Evolutionary conservation across 768 basidiomycete species (phyloP), one percentile per base, ranked within the genome.

Genomic region (Filobasidium wieringae): DNA sequence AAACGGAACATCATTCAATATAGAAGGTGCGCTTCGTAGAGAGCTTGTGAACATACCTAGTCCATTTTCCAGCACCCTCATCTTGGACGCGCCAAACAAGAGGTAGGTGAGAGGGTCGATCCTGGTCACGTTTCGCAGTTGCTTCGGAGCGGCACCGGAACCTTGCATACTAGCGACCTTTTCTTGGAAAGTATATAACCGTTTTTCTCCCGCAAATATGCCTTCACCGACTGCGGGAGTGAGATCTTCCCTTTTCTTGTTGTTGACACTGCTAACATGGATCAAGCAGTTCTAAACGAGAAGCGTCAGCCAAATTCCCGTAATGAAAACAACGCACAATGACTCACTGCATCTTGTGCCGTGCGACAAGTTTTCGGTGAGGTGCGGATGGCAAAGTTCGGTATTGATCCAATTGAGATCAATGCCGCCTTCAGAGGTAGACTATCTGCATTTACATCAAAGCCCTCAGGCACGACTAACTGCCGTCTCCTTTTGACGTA

Each of bases 31-130:
- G 2, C 27, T 24, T 24, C 17, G 5, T 22, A 27, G 43, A 22
- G 7, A 51, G 31, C 50, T 29, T 14, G 17, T 7, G 29, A 30
- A 43, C 54, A 31, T 30, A 55, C 54, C 27, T 51, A 96, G 71
- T 6, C 89, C 88, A 17, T 80, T 79, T 36, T 82, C 80, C 0
- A 81, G 81, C 39, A 86, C 82, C 59, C 81, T 75, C 30, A 91
- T 79, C 51, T 83, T 80, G 71, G 88, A 82, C 0, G 89, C 90
- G 6, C 91, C 92, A 65, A 96, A 93, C 11, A 96, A 78, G 72
- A 93, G 79, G 70, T 91, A 93, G 4, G 84, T 84, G 78, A 96
- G 78, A 8, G 87, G 86, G 68, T 93, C 89, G 26, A 96, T 76
- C 43, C 84, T 83, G 0, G 88, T 91, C 12, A 88, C 90, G 32